phyloP scores from a whole-genome alignment of 1,284 basidiomycete species.

The Rhizoctonia solani region DNA sequence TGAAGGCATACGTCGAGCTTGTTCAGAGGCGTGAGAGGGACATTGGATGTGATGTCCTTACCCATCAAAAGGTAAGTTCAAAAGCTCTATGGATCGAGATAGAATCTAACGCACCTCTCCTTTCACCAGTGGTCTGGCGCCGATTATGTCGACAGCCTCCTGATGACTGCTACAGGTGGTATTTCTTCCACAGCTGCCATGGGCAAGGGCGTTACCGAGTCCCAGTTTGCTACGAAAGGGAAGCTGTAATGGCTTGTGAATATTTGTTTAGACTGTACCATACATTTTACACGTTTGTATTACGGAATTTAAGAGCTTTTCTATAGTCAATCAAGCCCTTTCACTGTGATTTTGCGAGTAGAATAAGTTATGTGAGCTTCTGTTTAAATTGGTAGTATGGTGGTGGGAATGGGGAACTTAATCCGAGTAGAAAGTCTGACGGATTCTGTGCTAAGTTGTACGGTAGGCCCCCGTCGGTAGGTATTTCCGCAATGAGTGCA shows the following conservation, averaged over 20 bases:
- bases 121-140: slow-evolving; percentile 86
- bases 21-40: slow-evolving; percentile 50
- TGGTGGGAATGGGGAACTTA: too few species aligned
- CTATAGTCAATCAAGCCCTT: background rate
- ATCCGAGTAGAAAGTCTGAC: too few species aligned
- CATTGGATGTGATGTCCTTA: slow-evolving; percentile 51
- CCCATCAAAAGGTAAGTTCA: slow-evolving; percentile 52
- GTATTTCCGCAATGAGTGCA: too few species aligned
- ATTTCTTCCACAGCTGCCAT: slow-evolving; percentile 95
- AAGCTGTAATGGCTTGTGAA: slow-evolving; percentile 18
- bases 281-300: background rate
- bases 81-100: slow-evolving; percentile 10
- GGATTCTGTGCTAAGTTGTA: too few species aligned
- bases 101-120: slow-evolving; percentile 38
- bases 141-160: slow-evolving; percentile 87
- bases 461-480: too few species aligned
- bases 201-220: slow-evolving; percentile 92
- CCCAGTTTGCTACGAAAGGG: slow-evolving; percentile 64
- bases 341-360: background rate
- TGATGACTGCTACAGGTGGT: slow-evolving; percentile 95
- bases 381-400: too few species aligned
- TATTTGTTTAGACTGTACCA: slow-evolving; percentile 12
- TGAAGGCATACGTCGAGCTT: slow-evolving; percentile 62
- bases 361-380: too few species aligned
- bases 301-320: background rate